Base-by-base conservation (phyloP, 371 early-diverging fungal species). In the Basidiobolus meristosporus region DNA sequence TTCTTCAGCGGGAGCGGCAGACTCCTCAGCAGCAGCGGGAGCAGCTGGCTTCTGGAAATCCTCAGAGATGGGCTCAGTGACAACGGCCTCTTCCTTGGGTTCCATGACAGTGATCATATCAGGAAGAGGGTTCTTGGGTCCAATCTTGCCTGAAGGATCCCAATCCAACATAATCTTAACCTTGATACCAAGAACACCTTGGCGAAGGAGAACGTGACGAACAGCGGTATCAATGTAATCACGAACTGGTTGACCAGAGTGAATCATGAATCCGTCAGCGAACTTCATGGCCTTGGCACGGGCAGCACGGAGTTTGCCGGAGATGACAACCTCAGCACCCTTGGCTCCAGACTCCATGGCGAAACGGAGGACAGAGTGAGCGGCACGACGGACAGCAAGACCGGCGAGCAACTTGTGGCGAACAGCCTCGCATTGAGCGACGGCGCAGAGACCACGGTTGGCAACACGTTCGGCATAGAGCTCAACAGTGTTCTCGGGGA, bases 331-430 rank as follows among this genome's bases (percentile, higher is more conserved):
- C 65, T 96, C 93, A 63, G 89, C 90, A 63, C 99, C 99, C 81
- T 98, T 98, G 66, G 98, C 99, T 53, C 98, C 98, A 58, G 93
- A 86, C 70, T 95, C 95, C 92, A 96, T 98, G 50, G 92, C 87
- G 76, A 88, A 89, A 54, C 98, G 92, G 58, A 99, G 76, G 44
- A 97, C 96, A 71, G 88, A 83, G 75, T 98, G 91, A 65, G 90
- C 88, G 40, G 97, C 98, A 54, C 98, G 81, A 65, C 97, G 84
- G 57, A 98, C 97, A 51, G 96, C 97, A 42, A 97, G 70, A 67
- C 90, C 92, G 59, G 79, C 89, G 70, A n/a, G n/a, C n/a, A n/a
- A n/a, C n/a, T n/a, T n/a, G n/a, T n/a, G n/a, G n/a, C n/a, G n/a
- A n/a, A n/a, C n/a, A n/a, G n/a, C n/a, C n/a, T n/a, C n/a, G n/a